These are phyloP conservation scores for Nothopassalora personata DNA, from an alignment of 2,329 filamentous ascomycete genomes.

Conservation along the genomic window DNA sequence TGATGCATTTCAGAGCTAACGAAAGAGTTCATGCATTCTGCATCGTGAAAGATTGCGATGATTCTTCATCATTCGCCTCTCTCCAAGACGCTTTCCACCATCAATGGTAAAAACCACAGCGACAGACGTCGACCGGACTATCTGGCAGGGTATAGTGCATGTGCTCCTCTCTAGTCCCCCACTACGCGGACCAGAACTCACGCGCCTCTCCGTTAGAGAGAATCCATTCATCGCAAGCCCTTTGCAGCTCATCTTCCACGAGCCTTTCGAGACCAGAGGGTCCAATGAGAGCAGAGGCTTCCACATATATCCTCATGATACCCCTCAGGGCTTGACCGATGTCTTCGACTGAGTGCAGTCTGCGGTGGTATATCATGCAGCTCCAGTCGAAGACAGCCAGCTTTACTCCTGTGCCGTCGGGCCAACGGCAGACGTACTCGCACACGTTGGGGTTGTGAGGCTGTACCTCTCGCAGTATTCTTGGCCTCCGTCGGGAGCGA, in stretches of 20 bases:
- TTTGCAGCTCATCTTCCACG: background rate
- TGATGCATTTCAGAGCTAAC: slow-evolving; percentile 33
- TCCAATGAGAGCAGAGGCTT: background rate
- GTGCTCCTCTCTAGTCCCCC: background rate
- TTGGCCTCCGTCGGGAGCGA: too few relatives aligned
- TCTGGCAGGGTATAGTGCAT: background rate
- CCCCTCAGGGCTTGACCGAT: background rate
- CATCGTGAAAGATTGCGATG: background rate
- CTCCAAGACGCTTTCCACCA: background rate
- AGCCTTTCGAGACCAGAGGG: background rate
- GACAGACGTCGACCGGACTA: background rate
- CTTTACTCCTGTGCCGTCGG: background rate
- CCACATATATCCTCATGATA: background rate
- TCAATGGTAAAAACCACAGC: background rate
- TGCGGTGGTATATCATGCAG: background rate
- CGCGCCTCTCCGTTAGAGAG: background rate
- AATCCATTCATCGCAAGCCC: background rate
- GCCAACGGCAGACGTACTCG: background rate
- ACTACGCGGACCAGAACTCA: background rate
- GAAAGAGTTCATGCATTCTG: background rate
- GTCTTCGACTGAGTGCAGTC: background rate
- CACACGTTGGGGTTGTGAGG: background rate
- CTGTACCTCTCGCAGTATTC: background rate
- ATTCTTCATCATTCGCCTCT: background rate
- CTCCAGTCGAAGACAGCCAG: background rate